Evolutionary conservation across 306 rosid species (phyloP).

Genomic region (Cucurbita pepo): DNA sequence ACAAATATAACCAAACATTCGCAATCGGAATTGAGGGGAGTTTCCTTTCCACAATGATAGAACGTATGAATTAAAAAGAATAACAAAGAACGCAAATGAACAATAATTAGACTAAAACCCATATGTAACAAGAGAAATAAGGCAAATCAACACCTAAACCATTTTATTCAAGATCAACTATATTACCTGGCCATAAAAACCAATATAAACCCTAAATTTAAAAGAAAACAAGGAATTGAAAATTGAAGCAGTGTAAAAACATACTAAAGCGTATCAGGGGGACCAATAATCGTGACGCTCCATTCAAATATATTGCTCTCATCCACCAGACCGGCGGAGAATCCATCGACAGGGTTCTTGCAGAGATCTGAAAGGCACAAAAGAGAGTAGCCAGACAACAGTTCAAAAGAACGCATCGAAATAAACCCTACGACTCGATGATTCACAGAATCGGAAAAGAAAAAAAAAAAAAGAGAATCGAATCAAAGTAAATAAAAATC

Average conservation of each 20-base stretch:
- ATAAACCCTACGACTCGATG: neutral
- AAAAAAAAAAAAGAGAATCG: neutral
- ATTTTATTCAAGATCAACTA: neutral
- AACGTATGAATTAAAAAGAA: neutral
- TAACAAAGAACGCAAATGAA: neutral
- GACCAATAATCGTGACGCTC: slow-evolving; percentile 98
- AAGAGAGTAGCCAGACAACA: neutral
- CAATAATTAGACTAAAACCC: neutral
- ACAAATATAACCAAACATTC: neutral
- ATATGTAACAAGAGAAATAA: too few species aligned
- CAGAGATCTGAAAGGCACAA: slow-evolving; percentile 62
- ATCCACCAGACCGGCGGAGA: slow-evolving; percentile 91
- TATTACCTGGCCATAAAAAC: neutral
- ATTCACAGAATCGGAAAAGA: neutral
- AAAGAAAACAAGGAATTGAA: too few species aligned
- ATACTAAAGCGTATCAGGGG: slow-evolving; percentile 97
- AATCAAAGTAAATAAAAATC: neutral
- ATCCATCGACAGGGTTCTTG: slow-evolving; percentile 84
- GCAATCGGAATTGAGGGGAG: neutral
- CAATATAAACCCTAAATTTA: neutral
- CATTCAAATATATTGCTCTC: slow-evolving; percentile 87
- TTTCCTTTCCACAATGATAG: neutral
- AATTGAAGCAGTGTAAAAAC: neutral
- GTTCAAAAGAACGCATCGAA: slow-evolving; percentile 12
- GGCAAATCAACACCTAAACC: neutral